These are phyloP conservation scores for Auriscalpium microsporum DNA, from an alignment of 768 basidiomycete species.

Conservation along the genomic window DNA sequence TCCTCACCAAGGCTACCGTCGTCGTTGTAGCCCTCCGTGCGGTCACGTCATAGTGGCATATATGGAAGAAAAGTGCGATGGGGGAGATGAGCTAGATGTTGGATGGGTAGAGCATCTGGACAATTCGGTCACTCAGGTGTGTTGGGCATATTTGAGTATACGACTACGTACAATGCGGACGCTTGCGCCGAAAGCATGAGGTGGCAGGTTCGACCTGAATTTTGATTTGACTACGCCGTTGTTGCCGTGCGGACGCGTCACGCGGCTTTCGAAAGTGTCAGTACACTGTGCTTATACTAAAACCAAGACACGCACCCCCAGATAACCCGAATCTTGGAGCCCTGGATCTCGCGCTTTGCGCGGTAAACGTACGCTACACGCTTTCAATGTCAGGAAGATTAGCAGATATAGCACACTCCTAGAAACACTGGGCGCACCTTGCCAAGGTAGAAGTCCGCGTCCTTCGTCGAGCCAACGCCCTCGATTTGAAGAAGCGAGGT, in stretches of 20 bases:
- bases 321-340: conserved; percentile 93
- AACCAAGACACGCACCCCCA: conserved; percentile 70
- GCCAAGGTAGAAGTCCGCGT: conserved; percentile 96
- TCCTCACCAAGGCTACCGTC: too few species aligned
- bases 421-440: conserved; percentile 54
- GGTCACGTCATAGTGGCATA: conserved; percentile 30
- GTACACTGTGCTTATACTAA: neutral
- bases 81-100: conserved; percentile 48
- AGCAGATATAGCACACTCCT: too few species aligned
- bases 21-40: too few species aligned
- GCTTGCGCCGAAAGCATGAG: conserved; percentile 86
- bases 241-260: conserved; percentile 90
- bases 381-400: conserved; percentile 28
- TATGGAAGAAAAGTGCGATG: conserved; percentile 15
- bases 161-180: conserved; percentile 72
- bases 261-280: conserved; percentile 44
- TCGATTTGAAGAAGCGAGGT: conserved; percentile 96
- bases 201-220: conserved; percentile 92
- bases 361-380: conserved; percentile 98
- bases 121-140: neutral
- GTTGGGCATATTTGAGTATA: neutral
- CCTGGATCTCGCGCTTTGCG: conserved; percentile 89
- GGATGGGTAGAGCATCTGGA: conserved; percentile 89
- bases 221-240: conserved; percentile 96
- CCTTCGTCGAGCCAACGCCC: conserved; percentile 88